phyloP scores from a whole-genome alignment of 164 flowering plant genomes.

The Protea cynaroides region DNA sequence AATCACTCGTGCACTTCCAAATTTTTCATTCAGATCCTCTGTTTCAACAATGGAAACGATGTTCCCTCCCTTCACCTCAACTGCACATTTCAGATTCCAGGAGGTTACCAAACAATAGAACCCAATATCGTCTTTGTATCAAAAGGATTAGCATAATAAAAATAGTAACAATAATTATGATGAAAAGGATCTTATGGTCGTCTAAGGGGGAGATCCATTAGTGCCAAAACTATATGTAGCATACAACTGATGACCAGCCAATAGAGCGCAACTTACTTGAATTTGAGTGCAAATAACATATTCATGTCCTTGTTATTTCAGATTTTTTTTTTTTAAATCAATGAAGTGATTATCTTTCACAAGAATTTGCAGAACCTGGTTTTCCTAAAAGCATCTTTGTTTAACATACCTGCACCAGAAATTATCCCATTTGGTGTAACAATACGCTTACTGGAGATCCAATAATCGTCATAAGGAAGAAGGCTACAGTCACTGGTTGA shows the following conservation, averaged over 20 bases:
- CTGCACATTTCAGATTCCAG: constrained; percentile 37
- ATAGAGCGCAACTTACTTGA: neutral
- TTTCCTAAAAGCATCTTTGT: neutral
- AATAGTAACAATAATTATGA: no score
- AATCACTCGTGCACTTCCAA: constrained; percentile 30
- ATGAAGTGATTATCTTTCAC: neutral
- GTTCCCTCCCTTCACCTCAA: constrained; percentile 71
- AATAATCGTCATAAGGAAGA: constrained; percentile 54
- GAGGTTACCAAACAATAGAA: neutral
- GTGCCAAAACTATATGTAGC: no score
- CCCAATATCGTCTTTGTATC: neutral
- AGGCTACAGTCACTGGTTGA: constrained; percentile 59
- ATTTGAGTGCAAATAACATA: neutral
- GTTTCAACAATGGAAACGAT: constrained; percentile 56
- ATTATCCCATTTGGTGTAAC: constrained; percentile 71
- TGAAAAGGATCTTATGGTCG: no score
- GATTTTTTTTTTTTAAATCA: neutral
- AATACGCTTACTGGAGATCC: constrained; percentile 80
- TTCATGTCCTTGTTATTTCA: neutral
- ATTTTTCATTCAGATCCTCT: constrained; percentile 35
- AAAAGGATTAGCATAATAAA: no score
- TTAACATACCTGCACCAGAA: constrained; percentile 79
- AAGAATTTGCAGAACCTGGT: no score
- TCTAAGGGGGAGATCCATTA: no score
- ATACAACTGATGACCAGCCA: no score